Percentiles rank a stretch among this genome's conserved stretches.
These are phyloP conservation scores for Phaeotremella fagi DNA, from an alignment of 768 basidiomycete species.

Conservation along the genomic window DNA sequence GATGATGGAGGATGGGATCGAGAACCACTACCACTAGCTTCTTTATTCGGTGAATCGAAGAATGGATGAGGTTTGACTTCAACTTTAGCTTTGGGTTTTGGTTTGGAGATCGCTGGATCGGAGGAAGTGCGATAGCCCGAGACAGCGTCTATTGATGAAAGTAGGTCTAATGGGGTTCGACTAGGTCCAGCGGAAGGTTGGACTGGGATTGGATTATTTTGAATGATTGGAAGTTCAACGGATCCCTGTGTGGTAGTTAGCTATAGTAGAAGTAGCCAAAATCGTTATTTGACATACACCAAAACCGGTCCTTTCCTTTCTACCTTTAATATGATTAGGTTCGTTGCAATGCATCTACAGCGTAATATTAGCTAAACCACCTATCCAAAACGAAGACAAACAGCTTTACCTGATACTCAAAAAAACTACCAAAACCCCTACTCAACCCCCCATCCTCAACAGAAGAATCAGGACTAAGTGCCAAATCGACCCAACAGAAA, in stretches of 20 bases:
- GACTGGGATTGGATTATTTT: neutral
- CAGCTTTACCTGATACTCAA: constrained; percentile 32
- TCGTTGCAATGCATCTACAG: constrained; percentile 30
- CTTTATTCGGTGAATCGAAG: neutral
- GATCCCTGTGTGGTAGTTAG: neutral
- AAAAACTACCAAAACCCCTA: constrained; percentile 31
- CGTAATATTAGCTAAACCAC: no score
- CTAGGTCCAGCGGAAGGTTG: neutral
- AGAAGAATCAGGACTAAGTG: constrained; percentile 29
- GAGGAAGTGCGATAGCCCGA: neutral
- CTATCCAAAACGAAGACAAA: no score
- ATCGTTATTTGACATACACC: neutral
- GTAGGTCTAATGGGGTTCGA: neutral
- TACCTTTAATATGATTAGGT: constrained; percentile 16
- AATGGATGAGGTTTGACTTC: neutral
- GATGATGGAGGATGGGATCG: neutral
- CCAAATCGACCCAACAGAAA: constrained; percentile 36
- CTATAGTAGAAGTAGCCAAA: neutral
- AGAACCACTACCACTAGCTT: neutral
- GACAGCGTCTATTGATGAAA: neutral
- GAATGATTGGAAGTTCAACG: neutral
- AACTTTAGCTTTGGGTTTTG: neutral
- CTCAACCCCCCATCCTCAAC: constrained; percentile 22
- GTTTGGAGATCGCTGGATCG: neutral
- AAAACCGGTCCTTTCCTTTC: constrained; percentile 6